These are phyloP conservation scores for Pseudogymnoascus sp. DNA, from an alignment of 2,329 filamentous ascomycete genomes.

Conservation along the genomic window DNA sequence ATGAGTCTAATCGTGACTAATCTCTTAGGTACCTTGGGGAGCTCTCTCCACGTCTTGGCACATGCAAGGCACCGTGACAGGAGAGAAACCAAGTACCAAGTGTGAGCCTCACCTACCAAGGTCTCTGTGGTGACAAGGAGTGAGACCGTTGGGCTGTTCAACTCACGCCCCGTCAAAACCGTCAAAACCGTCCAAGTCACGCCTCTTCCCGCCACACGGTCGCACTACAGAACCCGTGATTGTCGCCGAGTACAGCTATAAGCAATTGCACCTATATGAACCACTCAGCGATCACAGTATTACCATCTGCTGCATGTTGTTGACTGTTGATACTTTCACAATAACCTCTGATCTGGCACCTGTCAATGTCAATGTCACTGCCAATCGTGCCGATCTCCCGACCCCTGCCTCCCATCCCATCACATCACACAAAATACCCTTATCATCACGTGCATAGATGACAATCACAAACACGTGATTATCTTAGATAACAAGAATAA, in stretches of 20 bases:
- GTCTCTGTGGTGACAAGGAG: too few species aligned
- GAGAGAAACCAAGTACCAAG: too few species aligned
- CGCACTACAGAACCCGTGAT: not conserved
- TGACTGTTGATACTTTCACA: not conserved
- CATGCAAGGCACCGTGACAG: not conserved
- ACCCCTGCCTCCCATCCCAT: not conserved
- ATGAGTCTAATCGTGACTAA: not conserved
- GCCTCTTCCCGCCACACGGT: not conserved
- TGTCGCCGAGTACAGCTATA: not conserved
- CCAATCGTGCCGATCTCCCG: not conserved
- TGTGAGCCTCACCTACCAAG: too few species aligned
- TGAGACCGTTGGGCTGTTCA: not conserved
- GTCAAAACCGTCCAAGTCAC: not conserved
- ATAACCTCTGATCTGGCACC: not conserved
- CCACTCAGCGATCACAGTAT: not conserved
- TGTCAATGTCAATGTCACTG: not conserved
- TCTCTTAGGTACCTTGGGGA: too few species aligned
- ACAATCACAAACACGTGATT: not conserved
- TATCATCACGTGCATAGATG: not conserved
- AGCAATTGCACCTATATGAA: too few species aligned
- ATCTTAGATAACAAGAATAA: not conserved
- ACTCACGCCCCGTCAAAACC: not conserved
- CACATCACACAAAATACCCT: not conserved
- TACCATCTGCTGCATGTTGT: not conserved
- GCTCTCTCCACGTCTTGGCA: constrained; percentile 5